These are phyloP conservation scores for Camellia granthamiana DNA, from an alignment of 148 eudicot species.

Conservation along the genomic window DNA sequence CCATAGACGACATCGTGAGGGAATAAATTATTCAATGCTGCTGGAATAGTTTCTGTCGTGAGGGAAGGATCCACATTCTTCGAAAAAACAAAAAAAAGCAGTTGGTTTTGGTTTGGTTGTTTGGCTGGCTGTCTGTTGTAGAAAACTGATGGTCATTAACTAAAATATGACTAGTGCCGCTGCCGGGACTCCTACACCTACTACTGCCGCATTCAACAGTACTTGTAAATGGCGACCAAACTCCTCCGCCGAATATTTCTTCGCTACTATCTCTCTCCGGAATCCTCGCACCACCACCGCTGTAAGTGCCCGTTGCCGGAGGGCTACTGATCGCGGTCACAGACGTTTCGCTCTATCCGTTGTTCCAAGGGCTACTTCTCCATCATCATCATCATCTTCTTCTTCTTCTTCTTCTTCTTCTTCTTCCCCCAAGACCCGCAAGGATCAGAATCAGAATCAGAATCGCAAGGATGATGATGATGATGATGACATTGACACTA, in stretches of 20 bases:
- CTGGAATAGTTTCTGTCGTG: no score
- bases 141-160: background rate
- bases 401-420: constrained; percentile 16
- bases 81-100: no score
- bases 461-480: constrained; percentile 23
- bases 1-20: background rate
- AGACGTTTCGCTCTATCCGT: constrained; percentile 1
- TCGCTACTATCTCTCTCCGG: background rate
- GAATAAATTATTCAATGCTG: background rate
- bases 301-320: background rate
- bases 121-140: no score
- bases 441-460: constrained; percentile 19
- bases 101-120: background rate
- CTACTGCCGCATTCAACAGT: background rate
- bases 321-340: background rate
- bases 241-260: background rate
- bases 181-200: background rate
- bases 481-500: constrained; percentile 24
- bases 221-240: background rate
- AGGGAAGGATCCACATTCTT: no score
- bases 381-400: background rate
- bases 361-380: constrained; percentile 17
- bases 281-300: background rate
- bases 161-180: background rate
- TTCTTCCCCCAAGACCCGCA: constrained; percentile 15